phyloP scores from a whole-genome alignment of 2,329 filamentous ascomycete species.

The Rutstroemia sp. region DNA sequence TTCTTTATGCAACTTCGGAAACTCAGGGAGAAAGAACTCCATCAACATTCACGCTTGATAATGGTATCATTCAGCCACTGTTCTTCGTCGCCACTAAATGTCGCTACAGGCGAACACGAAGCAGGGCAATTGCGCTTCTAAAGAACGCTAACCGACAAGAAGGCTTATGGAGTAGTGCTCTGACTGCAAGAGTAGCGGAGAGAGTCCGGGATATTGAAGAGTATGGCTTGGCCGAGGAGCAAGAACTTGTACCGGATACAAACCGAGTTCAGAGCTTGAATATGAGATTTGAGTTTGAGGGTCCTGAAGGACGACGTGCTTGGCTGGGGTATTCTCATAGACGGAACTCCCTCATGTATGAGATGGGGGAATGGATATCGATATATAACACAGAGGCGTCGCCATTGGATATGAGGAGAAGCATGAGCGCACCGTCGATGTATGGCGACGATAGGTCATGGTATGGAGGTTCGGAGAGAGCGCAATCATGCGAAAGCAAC shows the following conservation, averaged over 20 bases:
- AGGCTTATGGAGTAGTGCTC: slow-evolving; percentile 53
- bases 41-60: slow-evolving; percentile 46
- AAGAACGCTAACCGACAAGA: slow-evolving; percentile 51
- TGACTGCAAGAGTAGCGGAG: slow-evolving; percentile 10
- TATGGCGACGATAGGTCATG: neutral
- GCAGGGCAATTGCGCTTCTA: slow-evolving; percentile 54
- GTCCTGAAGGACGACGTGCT: neutral
- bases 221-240: neutral
- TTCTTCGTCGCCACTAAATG: slow-evolving; percentile 59
- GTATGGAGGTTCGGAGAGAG: neutral
- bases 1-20: neutral
- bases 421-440: neutral
- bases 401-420: neutral
- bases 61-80: slow-evolving; percentile 54
- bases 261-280: neutral
- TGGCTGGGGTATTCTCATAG: neutral
- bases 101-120: slow-evolving; percentile 45
- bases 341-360: neutral
- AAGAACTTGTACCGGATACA: neutral
- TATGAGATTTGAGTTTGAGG: slow-evolving; percentile 3
- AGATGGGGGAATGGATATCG: slow-evolving; percentile 1
- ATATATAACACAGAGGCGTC: neutral
- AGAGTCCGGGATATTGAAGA: slow-evolving; percentile 12
- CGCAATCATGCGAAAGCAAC: neutral
- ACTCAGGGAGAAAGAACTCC: neutral